Conservation (phyloP, 2,329 filamentous ascomycete species). For the Trichoderma harzianum region DNA sequence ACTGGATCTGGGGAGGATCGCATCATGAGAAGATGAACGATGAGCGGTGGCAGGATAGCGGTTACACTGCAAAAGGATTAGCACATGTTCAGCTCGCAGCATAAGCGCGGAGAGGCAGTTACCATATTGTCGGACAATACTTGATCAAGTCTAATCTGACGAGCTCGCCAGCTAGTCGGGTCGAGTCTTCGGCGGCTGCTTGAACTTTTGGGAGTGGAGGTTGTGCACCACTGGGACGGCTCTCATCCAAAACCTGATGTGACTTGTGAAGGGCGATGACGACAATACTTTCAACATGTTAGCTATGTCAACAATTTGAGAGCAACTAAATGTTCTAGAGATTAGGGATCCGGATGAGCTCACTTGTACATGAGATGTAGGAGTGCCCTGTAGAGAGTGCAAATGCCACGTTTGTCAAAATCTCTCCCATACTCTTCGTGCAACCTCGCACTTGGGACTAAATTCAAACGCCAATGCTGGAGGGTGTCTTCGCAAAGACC, state of each 20-base stretch:
- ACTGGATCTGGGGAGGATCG: not conserved
- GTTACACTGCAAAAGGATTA: constrained; percentile 20
- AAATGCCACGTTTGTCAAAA: constrained; percentile 9
- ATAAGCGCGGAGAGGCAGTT: not conserved
- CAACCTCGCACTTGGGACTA: not conserved
- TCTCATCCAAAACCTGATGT: constrained; percentile 3
- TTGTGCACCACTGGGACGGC: not conserved
- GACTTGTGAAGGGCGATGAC: constrained; percentile 12
- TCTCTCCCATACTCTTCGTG: not conserved
- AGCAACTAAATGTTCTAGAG: not conserved
- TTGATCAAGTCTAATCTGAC: constrained; percentile 19
- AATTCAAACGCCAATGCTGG: constrained; percentile 8
- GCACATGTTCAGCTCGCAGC: not conserved
- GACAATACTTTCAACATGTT: not conserved
- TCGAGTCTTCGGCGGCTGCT: constrained; percentile 20
- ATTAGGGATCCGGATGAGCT: not conserved
- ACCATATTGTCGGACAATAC: constrained; percentile 23
- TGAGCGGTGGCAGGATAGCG: constrained; percentile 20
- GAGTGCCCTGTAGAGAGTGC: constrained; percentile 5
- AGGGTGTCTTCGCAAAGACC: constrained; percentile 19
- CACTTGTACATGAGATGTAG: constrained; percentile 19
- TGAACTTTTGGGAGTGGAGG: constrained; percentile 15
- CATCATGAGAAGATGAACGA: constrained; percentile 22
- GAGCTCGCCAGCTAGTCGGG: constrained; percentile 18
- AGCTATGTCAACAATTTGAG: not conserved